phyloP scores from a whole-genome alignment of 345 rosid genomes.

The Turritis glabra region DNA sequence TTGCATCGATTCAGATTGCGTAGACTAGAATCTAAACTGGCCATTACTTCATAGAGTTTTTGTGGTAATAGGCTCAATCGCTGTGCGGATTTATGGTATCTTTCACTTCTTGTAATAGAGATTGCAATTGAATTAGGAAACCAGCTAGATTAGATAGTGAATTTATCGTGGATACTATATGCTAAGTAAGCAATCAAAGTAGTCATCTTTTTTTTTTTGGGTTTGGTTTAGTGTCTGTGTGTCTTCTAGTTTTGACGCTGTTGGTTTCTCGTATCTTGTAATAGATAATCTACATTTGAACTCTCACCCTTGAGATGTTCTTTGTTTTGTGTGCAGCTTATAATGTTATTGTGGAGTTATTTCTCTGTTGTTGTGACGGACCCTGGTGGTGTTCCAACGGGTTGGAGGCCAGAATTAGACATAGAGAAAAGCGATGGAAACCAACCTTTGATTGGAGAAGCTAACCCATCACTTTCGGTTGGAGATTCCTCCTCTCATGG shows the following conservation, averaged over 20 bases:
- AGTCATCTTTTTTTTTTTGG: not conserved
- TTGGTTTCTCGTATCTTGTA: not conserved
- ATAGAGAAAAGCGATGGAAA: conserved; percentile 51
- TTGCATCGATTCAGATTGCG: not conserved
- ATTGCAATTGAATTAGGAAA: not conserved
- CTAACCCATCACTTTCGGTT: conserved; percentile 17
- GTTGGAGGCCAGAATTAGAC: conserved; percentile 63
- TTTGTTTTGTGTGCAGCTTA: conserved; percentile 55
- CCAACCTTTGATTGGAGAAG: conserved; percentile 15
- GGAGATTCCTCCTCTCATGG: conserved; percentile 42
- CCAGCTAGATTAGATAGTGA: not conserved
- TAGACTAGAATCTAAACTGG: not conserved
- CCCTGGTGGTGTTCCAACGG: conserved; percentile 79
- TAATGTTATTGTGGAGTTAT: conserved; percentile 78
- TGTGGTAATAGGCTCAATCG: not conserved
- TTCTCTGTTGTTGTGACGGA: conserved; percentile 68
- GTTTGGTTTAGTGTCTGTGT: not conserved
- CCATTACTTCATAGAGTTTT: not conserved
- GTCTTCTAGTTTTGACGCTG: not conserved
- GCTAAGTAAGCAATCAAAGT: not conserved
- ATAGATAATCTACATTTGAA: not conserved
- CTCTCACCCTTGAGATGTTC: too few species aligned
- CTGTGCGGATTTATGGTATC: not conserved
- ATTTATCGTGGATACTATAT: not conserved
- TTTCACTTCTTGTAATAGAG: not conserved